Conservation (phyloP, 2,329 filamentous ascomycete species). For the Fusarium bulbicola region DNA sequence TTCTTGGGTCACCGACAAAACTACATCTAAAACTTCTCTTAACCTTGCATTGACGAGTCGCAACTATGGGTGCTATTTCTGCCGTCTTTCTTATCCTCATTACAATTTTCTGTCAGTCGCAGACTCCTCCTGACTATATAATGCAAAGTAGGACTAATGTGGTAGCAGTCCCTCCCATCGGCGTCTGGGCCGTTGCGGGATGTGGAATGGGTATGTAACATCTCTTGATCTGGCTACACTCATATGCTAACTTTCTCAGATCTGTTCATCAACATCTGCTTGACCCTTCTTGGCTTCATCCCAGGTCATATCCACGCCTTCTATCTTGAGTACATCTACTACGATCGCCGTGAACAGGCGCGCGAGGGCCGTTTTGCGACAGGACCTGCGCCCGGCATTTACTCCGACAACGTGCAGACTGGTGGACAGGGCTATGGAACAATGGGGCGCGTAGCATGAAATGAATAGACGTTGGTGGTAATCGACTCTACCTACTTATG, state of each 20-base stretch:
- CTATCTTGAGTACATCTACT: conserved; percentile 86
- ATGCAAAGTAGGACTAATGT: conserved; percentile 29
- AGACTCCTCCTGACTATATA: not conserved
- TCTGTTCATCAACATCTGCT: conserved; percentile 71
- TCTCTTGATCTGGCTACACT: not conserved
- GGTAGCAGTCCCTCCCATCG: conserved; percentile 70
- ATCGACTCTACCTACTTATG: not conserved
- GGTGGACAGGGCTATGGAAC: conserved; percentile 74
- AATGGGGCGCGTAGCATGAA: conserved; percentile 48
- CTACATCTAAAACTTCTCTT: not conserved
- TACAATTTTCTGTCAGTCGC: conserved; percentile 60
- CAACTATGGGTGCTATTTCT: conserved; percentile 59
- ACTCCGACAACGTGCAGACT: conserved; percentile 75
- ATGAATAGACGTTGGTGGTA: not conserved
- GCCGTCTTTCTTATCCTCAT: conserved; percentile 61
- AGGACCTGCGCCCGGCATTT: conserved; percentile 72
- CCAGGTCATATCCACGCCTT: conserved; percentile 84
- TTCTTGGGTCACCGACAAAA: not conserved
- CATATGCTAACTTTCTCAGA: conserved; percentile 49
- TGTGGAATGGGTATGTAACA: conserved; percentile 62
- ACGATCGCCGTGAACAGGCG: conserved; percentile 73
- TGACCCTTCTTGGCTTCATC: conserved; percentile 75
- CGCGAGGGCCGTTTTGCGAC: conserved; percentile 64
- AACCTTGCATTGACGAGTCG: conserved; percentile 15
- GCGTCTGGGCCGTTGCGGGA: conserved; percentile 70